Evolutionary conservation across 2,329 filamentous ascomycete genomes (phyloP), one percentile per base, ranked within the genome.

Genomic region (Sarocladium brachiariae): DNA sequence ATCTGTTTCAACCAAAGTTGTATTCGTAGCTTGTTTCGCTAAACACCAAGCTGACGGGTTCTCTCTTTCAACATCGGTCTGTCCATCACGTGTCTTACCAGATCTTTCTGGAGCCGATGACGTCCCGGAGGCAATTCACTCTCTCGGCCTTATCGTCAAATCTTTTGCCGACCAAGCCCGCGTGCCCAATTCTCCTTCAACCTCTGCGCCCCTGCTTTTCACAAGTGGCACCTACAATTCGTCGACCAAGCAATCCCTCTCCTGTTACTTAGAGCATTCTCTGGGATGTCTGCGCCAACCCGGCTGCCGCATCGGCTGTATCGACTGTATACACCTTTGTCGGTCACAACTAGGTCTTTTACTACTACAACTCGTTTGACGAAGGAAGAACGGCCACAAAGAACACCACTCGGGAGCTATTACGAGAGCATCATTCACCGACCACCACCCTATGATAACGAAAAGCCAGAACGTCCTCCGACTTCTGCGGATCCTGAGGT

Each of bases 381-480:
- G 34, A 50, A 51, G 6, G 52, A 55, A 41, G 57, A 60, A 19
- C 67, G 65, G 65, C 65, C 65, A 2, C 66, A 69, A 31, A 54
- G 56, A n/a, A 65, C 67, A 14, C 78, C 80, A 0, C 67, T 82
- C 1, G 80, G 80, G 1, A 62, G 68, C 33, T 84, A 81, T 66
- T 84, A 84, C 64, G 73, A 81, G 55, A 64, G 69, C n/a, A 73
- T 84, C 21, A 69, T 83, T 39, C 67, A 70, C 46, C 67, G 65
- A 4, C 73, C 75, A 0, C 65, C 69, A 8, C 70, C 70, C 2
- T 57, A 70, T 66, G 55, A 52, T 47, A 57, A 64, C 8, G 57
- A 62, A 31, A 76, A 76, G 57, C 70, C 69, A 41, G 70, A 76
- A 55, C 63, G 65, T 9, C 70, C 73, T 0, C 71, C 73, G 2